Conservation (phyloP, 2,329 filamentous ascomycete species). For the Aaosphaeria pasadenensis region DNA sequence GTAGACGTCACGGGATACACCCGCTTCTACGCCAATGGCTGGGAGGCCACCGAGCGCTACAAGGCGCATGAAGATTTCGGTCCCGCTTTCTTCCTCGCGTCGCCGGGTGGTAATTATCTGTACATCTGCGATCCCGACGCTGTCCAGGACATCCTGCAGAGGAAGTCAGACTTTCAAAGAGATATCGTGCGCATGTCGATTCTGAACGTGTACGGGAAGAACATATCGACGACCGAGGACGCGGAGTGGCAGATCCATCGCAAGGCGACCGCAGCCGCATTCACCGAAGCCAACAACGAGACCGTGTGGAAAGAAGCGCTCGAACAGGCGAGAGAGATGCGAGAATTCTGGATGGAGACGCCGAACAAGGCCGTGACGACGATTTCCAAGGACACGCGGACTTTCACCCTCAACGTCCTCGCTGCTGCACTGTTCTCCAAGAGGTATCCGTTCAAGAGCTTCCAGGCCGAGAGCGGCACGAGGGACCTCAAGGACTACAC, state of each 20-base stretch:
- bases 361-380: conserved; percentile 1
- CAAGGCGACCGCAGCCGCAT: conserved; percentile 16
- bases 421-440: conserved; percentile 9
- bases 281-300: conserved; percentile 23
- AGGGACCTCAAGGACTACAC: neutral
- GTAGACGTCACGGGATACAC: neutral
- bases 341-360: conserved; percentile 11
- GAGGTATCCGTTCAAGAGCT: conserved; percentile 7
- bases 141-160: conserved; percentile 7
- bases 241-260: conserved; percentile 23
- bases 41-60: conserved; percentile 11
- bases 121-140: conserved; percentile 8
- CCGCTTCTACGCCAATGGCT: conserved; percentile 11
- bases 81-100: conserved; percentile 9
- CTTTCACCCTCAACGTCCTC: conserved; percentile 11
- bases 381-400: conserved; percentile 5
- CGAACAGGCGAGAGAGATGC: conserved; percentile 11
- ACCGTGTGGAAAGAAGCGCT: conserved; percentile 19
- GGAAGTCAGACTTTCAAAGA: conserved; percentile 9
- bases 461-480: neutral
- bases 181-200: conserved; percentile 13
- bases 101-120: conserved; percentile 10
- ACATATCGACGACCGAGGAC: conserved; percentile 16
- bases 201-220: conserved; percentile 19
- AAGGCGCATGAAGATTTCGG: conserved; percentile 10